Evolutionary conservation across 345 rosid species (phyloP).

Genomic region (Triadica sebifera): DNA sequence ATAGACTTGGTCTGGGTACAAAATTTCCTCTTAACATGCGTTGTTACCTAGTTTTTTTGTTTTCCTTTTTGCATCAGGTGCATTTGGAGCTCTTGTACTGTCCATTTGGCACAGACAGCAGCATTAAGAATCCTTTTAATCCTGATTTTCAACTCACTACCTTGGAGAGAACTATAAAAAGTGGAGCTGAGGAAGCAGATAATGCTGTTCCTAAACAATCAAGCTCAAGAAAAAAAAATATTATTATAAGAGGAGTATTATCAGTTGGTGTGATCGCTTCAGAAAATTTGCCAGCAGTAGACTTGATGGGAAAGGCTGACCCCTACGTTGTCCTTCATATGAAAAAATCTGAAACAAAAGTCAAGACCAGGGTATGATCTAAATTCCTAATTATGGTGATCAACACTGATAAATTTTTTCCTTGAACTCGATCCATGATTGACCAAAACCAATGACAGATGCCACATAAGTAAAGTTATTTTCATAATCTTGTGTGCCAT

Average conservation of each 20-base stretch:
- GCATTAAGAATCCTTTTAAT: constrained; percentile 51
- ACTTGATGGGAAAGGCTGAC: constrained; percentile 78
- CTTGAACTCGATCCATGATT: no score
- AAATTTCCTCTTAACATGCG: no score
- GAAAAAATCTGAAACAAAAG: constrained; percentile 68
- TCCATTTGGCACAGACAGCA: constrained; percentile 62
- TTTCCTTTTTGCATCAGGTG: constrained; percentile 43
- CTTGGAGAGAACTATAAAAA: constrained; percentile 68
- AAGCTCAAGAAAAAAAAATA: constrained; percentile 44
- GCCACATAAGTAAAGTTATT: no score
- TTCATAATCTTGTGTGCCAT: no score
- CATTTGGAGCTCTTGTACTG: constrained; percentile 75
- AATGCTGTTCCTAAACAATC: constrained; percentile 13
- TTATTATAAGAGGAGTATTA: constrained; percentile 83
- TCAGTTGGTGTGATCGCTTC: constrained; percentile 70
- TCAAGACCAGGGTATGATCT: constrained; percentile 67
- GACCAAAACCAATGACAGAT: no score
- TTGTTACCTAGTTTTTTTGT: constrained; percentile 3
- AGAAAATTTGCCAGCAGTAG: constrained; percentile 67
- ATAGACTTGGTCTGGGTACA: no score
- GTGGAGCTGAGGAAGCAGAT: constrained; percentile 36
- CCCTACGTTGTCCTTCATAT: constrained; percentile 66
- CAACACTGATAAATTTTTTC: background rate
- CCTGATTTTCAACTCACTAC: constrained; percentile 56
- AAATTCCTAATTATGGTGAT: background rate